Evolutionary conservation across 2,329 filamentous ascomycete genomes (phyloP).

Genomic region (Fusarium sp.): DNA sequence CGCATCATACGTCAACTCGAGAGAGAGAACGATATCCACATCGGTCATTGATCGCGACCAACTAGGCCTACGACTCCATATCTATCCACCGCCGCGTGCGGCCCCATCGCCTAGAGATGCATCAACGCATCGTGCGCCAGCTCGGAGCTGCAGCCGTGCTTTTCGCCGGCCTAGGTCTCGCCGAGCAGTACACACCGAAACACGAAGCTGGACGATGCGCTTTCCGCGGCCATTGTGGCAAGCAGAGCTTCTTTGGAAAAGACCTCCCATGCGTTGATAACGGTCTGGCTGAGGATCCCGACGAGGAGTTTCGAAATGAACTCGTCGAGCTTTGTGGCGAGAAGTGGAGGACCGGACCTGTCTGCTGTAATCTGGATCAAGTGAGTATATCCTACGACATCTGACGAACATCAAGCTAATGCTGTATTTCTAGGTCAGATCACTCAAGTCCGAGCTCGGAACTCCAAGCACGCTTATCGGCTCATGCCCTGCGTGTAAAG

Average conservation of each 20-base stretch:
- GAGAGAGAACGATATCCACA: conserved; percentile 26
- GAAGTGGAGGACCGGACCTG: conserved; percentile 84
- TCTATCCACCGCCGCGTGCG: conserved; percentile 37
- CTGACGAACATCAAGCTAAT: conserved; percentile 23
- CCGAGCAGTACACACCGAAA: conserved; percentile 64
- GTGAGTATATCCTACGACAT: conserved; percentile 58
- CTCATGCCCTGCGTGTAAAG: conserved; percentile 95
- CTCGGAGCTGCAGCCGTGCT: conserved; percentile 52
- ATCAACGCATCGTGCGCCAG: conserved; percentile 50
- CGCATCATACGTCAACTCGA: conserved; percentile 31
- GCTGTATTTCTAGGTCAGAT: conserved; percentile 70
- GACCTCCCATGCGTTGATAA: conserved; percentile 95
- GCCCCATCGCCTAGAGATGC: conserved; percentile 49
- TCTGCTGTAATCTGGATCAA: conserved; percentile 89
- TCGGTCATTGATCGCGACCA: conserved; percentile 25
- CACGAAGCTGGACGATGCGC: conserved; percentile 92
- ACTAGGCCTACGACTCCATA: conserved; percentile 33
- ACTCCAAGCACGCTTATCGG: conserved; percentile 91
- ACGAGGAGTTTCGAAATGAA: conserved; percentile 77
- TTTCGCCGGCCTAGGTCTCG: conserved; percentile 45
- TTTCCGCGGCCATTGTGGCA: conserved; percentile 91
- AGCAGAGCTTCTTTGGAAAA: conserved; percentile 89
- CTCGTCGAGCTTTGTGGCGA: conserved; percentile 87
- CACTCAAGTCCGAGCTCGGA: conserved; percentile 85
- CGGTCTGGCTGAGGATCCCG: conserved; percentile 80